phyloP scores from a whole-genome alignment of 1,284 basidiomycete species.

The Heterobasidion annosum region DNA sequence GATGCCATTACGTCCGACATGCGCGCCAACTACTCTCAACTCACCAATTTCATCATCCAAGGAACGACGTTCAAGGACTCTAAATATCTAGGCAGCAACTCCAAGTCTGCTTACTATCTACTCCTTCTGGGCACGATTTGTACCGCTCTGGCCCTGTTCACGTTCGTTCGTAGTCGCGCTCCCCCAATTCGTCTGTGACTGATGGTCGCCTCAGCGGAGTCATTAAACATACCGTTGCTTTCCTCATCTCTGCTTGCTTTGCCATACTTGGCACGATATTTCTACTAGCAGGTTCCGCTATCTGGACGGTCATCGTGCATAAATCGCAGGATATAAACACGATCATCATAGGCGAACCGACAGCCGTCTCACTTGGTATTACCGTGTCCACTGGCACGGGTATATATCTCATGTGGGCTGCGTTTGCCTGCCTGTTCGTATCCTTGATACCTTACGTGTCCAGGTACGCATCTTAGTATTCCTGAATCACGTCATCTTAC shows the following conservation, averaged over 20 bases:
- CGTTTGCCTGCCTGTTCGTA: slow-evolving; percentile 52
- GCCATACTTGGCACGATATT: slow-evolving; percentile 52
- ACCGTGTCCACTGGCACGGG: slow-evolving; percentile 51
- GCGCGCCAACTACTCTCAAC: slow-evolving; percentile 45
- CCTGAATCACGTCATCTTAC: background rate
- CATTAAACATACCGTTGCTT: slow-evolving; percentile 53
- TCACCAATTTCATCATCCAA: slow-evolving; percentile 46
- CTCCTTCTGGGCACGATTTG: slow-evolving; percentile 64
- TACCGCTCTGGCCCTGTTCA: slow-evolving; percentile 52
- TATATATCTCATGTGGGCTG: slow-evolving; percentile 60
- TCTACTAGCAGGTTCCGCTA: slow-evolving; percentile 57
- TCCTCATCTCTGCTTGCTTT: slow-evolving; percentile 57
- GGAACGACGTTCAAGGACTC: slow-evolving; percentile 52
- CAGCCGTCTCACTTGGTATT: slow-evolving; percentile 46
- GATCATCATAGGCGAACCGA: slow-evolving; percentile 30
- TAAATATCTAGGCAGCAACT: slow-evolving; percentile 49
- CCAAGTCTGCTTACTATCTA: slow-evolving; percentile 67
- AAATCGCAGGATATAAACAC: slow-evolving; percentile 51
- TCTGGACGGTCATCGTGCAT: slow-evolving; percentile 71
- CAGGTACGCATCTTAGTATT: slow-evolving; percentile 27
- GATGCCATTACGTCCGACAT: slow-evolving; percentile 57
- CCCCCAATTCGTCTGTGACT: background rate
- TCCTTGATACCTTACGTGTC: slow-evolving; percentile 69
- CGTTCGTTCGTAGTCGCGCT: slow-evolving; percentile 31
- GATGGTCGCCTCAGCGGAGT: slow-evolving; percentile 44